phyloP scores from a whole-genome alignment of 352 stramenopile species.

The Pythium diclinum region DNA sequence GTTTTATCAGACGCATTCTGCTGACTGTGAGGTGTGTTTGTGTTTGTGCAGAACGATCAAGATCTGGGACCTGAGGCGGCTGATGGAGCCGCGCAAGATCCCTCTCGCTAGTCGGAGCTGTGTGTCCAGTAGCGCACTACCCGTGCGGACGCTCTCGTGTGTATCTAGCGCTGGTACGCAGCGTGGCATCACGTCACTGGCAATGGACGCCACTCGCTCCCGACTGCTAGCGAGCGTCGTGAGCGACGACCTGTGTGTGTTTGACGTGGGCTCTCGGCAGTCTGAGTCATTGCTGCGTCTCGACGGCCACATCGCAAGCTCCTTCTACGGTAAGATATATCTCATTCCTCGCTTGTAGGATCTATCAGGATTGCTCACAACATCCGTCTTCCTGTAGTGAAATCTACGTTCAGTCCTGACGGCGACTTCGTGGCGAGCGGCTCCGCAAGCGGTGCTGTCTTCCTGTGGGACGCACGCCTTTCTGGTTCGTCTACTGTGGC shows the following conservation, averaged over 20 bases:
- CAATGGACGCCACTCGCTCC: slow-evolving; percentile 30
- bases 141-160: slow-evolving; percentile 43
- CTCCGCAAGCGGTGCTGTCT: slow-evolving; percentile 52
- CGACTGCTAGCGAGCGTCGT: slow-evolving; percentile 62
- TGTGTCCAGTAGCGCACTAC: slow-evolving; percentile 21
- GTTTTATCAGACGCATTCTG: not conserved
- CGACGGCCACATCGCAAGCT: slow-evolving; percentile 47
- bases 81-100: slow-evolving; percentile 24
- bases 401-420: slow-evolving; percentile 55
- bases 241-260: slow-evolving; percentile 52
- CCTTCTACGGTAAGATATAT: slow-evolving; percentile 51
- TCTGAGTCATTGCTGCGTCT: slow-evolving; percentile 36
- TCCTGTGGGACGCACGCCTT: slow-evolving; percentile 45
- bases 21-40: not conserved
- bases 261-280: slow-evolving; percentile 32
- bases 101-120: slow-evolving; percentile 13
- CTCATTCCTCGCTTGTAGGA: not conserved
- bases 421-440: slow-evolving; percentile 55
- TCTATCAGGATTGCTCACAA: not conserved
- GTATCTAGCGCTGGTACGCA: slow-evolving; percentile 31
- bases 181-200: slow-evolving; percentile 59
- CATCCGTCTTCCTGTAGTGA: slow-evolving; percentile 26
- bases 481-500: not conserved
- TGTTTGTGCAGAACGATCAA: slow-evolving; percentile 39
- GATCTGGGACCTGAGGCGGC: slow-evolving; percentile 61